A percentile compares a stretch with the other conserved stretches of the same genome.
phyloP scores from a whole-genome alignment of 371 early-diverging fungal genomes.

The Conidiobolus incongruus region DNA sequence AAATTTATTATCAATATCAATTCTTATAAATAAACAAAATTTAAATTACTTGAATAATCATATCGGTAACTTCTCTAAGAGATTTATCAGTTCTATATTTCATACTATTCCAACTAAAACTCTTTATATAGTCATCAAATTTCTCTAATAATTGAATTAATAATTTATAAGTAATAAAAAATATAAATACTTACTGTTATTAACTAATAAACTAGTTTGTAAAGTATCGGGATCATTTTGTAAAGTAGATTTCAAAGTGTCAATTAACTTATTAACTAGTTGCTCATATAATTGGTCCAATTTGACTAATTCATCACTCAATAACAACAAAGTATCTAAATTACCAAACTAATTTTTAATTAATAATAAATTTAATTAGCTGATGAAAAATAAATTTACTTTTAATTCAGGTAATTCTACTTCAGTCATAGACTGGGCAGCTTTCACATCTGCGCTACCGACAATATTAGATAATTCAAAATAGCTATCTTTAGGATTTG shows the following conservation, averaged over 20 bases:
- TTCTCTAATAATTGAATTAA: slow-evolving; percentile 5
- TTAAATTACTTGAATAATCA: slow-evolving; percentile 23
- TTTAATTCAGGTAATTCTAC: too few species aligned
- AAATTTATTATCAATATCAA: neutral
- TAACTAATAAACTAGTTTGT: slow-evolving; percentile 41
- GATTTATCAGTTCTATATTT: slow-evolving; percentile 87
- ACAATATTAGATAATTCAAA: too few species aligned
- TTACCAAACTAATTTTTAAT: slow-evolving; percentile 95
- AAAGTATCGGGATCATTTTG: slow-evolving; percentile 12
- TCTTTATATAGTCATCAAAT: slow-evolving; percentile 56
- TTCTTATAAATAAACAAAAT: neutral
- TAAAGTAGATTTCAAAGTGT: slow-evolving; percentile 40
- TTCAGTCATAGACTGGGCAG: too few species aligned
- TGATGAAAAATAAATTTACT: too few species aligned
- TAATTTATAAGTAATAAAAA: neutral
- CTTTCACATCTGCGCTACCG: too few species aligned
- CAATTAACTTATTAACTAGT: slow-evolving; percentile 52
- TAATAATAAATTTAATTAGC: too few species aligned
- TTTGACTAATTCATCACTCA: slow-evolving; percentile 83
- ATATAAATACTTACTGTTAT: slow-evolving; percentile 37
- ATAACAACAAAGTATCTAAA: slow-evolving; percentile 64
- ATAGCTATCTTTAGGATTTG: too few species aligned
- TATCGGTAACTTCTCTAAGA: slow-evolving; percentile 55
- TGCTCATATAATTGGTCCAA: slow-evolving; percentile 53
- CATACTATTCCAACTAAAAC: slow-evolving; percentile 88